Evolutionary conservation across 805 yeast species (phyloP).

Genomic region (Schizosaccharomyces octosporus): DNA sequence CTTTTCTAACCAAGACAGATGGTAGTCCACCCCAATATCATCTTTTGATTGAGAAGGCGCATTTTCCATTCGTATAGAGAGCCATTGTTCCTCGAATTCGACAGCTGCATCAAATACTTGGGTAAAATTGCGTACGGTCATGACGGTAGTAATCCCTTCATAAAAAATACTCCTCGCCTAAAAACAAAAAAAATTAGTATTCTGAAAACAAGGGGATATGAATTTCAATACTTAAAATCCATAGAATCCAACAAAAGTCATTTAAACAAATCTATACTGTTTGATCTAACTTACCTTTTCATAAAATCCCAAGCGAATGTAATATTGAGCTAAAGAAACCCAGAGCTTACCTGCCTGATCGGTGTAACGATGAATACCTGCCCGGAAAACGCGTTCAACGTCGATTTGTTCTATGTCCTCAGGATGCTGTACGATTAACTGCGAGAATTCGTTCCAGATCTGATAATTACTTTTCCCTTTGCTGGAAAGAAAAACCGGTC

Average conservation of each 20-base stretch:
- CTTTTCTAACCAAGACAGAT: slow-evolving; percentile 26
- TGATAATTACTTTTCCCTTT: slow-evolving; percentile 23
- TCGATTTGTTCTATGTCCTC: slow-evolving; percentile 8
- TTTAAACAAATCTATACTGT: neutral
- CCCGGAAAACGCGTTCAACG: slow-evolving; percentile 17
- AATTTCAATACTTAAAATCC: slow-evolving; percentile 4
- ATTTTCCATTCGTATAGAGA: slow-evolving; percentile 15
- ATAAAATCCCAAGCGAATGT: slow-evolving; percentile 10
- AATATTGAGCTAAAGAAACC: slow-evolving; percentile 25
- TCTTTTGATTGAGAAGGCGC: neutral
- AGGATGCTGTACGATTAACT: slow-evolving; percentile 16
- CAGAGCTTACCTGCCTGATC: slow-evolving; percentile 32
- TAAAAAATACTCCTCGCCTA: slow-evolving; percentile 23
- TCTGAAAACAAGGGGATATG: slow-evolving; percentile 1
- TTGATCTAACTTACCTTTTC: neutral
- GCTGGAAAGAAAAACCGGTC: slow-evolving; percentile 16
- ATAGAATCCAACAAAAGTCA: neutral
- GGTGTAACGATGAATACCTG: slow-evolving; percentile 23
- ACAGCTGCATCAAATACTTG: slow-evolving; percentile 35
- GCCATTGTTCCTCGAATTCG: slow-evolving; percentile 30
- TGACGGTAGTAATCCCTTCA: slow-evolving; percentile 22
- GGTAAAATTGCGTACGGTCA: slow-evolving; percentile 37
- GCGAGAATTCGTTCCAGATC: slow-evolving; percentile 24
- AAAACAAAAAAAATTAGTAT: slow-evolving; percentile 12
- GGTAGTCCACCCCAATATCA: slow-evolving; percentile 16